Base-by-base conservation (phyloP, 139 green algal genomes). In the Chlamydomonas sp. region DNA sequence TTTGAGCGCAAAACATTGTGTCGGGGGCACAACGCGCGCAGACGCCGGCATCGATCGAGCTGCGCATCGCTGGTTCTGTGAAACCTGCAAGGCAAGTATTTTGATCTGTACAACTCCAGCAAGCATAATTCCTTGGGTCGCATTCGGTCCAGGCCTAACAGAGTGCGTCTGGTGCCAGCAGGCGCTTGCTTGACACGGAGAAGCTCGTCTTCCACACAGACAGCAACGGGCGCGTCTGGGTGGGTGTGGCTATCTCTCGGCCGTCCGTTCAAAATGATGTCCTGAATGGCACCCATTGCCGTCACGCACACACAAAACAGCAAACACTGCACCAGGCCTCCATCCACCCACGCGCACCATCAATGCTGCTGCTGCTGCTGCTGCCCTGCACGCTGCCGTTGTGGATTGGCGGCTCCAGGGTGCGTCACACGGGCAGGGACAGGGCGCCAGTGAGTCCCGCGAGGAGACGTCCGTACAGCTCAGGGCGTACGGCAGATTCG, bases 101-200 rank as follows among this genome's bases (percentile, higher is more conserved):
- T 76, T 20, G 2, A 57, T 61, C 74, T 62, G 12, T 68, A 75
- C 63, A 57, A 31, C 9, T 80, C 15, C 67, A 12, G 10, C 10
- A 17, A 71, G 2, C 17, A 2, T 78, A 15, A 18, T 14, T 16
- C 0, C 16, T 16, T 83, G 57, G 16, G 69, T 6, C 68, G 9
- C 15, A 4, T 6, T 62, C 7, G 10, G 8, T 17, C 74, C 73
- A 79, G 64, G 6, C 20, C 31, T 5, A 60, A 64, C 63, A 61
- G 73, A 57, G 15, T 74, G 12, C 63, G 16, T 69, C 79, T 85
- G 89, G 31, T 49, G 31, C 31, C 31, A 49, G 31, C 79, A 92
- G 91, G 88, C 78, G 82, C 7, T 81, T 94, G 6, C 82, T 94
- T 6, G 89, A 94, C 66, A 91, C 80, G 68, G 91, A 94, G 64